Base-by-base conservation (phyloP, 176 grass and related monocot genomes). In the Oryza rufipogon region DNA sequence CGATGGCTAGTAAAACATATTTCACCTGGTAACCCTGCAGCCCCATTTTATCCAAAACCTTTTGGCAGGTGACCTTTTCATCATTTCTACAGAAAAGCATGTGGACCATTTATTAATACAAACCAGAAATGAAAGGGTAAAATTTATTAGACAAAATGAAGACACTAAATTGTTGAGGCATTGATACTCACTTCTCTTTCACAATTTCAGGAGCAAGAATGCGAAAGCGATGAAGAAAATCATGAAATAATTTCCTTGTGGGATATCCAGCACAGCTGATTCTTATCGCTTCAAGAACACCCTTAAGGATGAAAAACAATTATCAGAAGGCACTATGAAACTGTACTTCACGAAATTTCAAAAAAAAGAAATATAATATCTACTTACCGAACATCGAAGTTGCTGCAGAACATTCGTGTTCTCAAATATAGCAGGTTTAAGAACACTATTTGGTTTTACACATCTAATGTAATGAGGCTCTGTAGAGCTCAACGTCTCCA, bases 181-280 rank as follows among this genome's bases (percentile, higher is more conserved):
- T 58, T 69, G 65, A 32, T 66, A 68, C 93, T 90, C 79, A 98
- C 93, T 87, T 91, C 83, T 91, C 88, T 83, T 93, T 94, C 64
- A 98, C n/a, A 89, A 96, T 73, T 85, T 95, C 94, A 66, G 96
- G 93, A 86, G 91, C 91, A 83, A 98, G 96, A 87, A 96, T 74
- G 39, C 87, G 88, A 86, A 98, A 98, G 38, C 96, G 96, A 86
- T 94, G 93, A 42, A 98, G 81, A 83, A 98, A 98, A 81, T 98
- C 96, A 20, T 88, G 90, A 88, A 98, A 98, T 68, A 77, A 73
- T 85, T 94, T 99, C 90, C 96, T 90, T 77, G 96, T 99, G 13
- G 96, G 96, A 84, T 95, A 99, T 90, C 96, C 96, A 83, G 91
- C 93, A 69, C 96, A 99, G 77, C 93, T 99, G 87, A 99, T 99